A percentile compares a stretch with the other conserved stretches of the same genome.
Conservation (phyloP, 2,329 filamentous ascomycete genomes). For the Herpotrichia juniperi region DNA sequence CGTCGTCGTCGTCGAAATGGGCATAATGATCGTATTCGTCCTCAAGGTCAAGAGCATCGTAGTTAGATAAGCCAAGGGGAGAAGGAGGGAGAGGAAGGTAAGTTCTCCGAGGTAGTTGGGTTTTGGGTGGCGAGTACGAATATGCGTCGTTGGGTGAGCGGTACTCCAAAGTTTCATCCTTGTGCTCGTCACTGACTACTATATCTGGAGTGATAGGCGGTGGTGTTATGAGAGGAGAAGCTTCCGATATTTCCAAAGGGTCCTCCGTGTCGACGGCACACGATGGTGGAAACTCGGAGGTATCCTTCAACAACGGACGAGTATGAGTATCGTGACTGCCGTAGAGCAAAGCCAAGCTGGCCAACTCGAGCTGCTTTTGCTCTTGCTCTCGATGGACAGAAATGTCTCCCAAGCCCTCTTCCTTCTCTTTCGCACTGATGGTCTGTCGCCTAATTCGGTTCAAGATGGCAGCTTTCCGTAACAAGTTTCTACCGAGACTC, state of each 20-base stretch:
- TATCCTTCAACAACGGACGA: slow-evolving; percentile 24
- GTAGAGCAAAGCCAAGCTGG: slow-evolving; percentile 35
- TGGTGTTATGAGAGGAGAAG: slow-evolving; percentile 26
- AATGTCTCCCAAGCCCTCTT: slow-evolving; percentile 20
- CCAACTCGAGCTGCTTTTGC: slow-evolving; percentile 38
- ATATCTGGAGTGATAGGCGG: slow-evolving; percentile 1
- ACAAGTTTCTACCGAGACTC: slow-evolving; percentile 56
- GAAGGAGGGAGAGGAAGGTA: slow-evolving; percentile 45
- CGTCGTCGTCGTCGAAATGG: slow-evolving; percentile 36
- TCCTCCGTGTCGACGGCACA: slow-evolving; percentile 15
- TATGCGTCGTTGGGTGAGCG: slow-evolving; percentile 43
- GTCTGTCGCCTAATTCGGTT: slow-evolving; percentile 62
- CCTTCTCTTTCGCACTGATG: slow-evolving; percentile 23
- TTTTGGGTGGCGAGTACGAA: slow-evolving; percentile 22
- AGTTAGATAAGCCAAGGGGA: slow-evolving; percentile 50
- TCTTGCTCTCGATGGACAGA: slow-evolving; percentile 39
- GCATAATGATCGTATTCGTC: slow-evolving; percentile 38
- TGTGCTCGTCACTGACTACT: slow-evolving; percentile 3
- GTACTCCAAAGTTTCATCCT: slow-evolving; percentile 15
- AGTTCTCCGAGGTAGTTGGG: slow-evolving; percentile 25
- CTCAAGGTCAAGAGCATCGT: slow-evolving; percentile 50
- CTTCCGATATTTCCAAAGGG: slow-evolving; percentile 1
- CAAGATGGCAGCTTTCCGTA: slow-evolving; percentile 70
- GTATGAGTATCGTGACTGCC: slow-evolving; percentile 41
- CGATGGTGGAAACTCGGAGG: slow-evolving; percentile 19